Percentiles rank a stretch among this genome's conserved stretches.
Evolutionary conservation across 2,329 filamentous ascomycete genomes (phyloP).

Genomic region (Madurella mycetomatis): DNA sequence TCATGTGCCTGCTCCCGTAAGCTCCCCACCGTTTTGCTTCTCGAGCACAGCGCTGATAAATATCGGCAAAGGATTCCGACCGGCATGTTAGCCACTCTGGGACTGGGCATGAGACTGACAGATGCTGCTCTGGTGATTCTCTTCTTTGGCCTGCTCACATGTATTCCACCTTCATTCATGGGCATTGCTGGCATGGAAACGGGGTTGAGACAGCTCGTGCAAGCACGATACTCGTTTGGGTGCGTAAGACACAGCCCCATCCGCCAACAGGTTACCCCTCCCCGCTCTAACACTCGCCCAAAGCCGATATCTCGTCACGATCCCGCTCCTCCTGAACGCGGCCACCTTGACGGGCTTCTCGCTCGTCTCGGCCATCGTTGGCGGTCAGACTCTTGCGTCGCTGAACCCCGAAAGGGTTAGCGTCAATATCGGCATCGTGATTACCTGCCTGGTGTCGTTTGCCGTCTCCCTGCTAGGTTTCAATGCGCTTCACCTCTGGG

Average conservation of each 20-base stretch:
- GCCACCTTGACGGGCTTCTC: slow-evolving; percentile 56
- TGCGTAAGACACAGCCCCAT: slow-evolving; percentile 22
- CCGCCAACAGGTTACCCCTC: not conserved
- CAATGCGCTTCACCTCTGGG: slow-evolving; percentile 48
- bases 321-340: slow-evolving; percentile 52
- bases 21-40: slow-evolving; percentile 25
- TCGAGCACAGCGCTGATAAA: not conserved
- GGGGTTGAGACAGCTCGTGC: slow-evolving; percentile 56
- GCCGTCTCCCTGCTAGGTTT: slow-evolving; percentile 53
- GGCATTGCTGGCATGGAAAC: slow-evolving; percentile 52
- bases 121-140: slow-evolving; percentile 54
- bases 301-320: slow-evolving; percentile 45
- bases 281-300: not conserved
- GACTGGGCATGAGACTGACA: slow-evolving; percentile 50
- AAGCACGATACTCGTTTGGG: slow-evolving; percentile 58
- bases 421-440: slow-evolving; percentile 53
- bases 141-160: slow-evolving; percentile 54
- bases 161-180: slow-evolving; percentile 51
- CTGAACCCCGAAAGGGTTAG: slow-evolving; percentile 43
- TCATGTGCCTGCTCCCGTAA: slow-evolving; percentile 55
- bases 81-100: slow-evolving; percentile 53
- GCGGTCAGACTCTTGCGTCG: slow-evolving; percentile 49
- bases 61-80: slow-evolving; percentile 45
- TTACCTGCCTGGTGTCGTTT: slow-evolving; percentile 50
- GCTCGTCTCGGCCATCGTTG: slow-evolving; percentile 52